Percentiles rank a stretch among this genome's conserved stretches.
Conservation (phyloP, 768 basidiomycete species). For the Collybia sp. region DNA sequence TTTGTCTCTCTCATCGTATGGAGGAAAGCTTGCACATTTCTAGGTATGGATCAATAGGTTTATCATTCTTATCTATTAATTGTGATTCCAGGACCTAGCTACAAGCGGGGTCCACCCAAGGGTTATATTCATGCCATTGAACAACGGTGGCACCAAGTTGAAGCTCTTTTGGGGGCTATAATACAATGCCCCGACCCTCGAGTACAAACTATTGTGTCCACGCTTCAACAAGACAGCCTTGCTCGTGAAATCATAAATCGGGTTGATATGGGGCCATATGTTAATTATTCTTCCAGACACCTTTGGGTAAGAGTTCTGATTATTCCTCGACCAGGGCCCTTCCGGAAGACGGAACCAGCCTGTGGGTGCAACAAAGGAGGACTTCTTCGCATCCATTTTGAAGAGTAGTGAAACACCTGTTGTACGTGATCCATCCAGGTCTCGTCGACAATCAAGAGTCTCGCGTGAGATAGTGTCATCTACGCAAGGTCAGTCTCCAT, state of each 20-base stretch:
- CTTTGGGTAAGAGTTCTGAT: conserved; percentile 3
- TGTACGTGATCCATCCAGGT: conserved; percentile 51
- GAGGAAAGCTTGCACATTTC: conserved; percentile 56
- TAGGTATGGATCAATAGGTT: conserved; percentile 31
- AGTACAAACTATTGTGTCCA: conserved; percentile 56
- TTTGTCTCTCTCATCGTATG: conserved; percentile 13
- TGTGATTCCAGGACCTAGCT: conserved; percentile 55
- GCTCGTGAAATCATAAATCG: conserved; percentile 73
- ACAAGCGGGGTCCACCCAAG: conserved; percentile 82
- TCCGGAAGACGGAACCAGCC: conserved; percentile 61
- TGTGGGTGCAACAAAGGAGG: conserved; percentile 65
- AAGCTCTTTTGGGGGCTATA: conserved; percentile 81
- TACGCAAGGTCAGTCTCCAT: conserved; percentile 39
- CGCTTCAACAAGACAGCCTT: conserved; percentile 67
- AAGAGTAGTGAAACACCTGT: conserved; percentile 46
- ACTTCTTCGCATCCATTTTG: conserved; percentile 73
- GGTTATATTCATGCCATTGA: conserved; percentile 94
- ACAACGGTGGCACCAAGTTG: conserved; percentile 88
- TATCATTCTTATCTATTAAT: neutral
- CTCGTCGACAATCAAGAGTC: conserved; percentile 69
- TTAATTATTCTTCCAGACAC: conserved; percentile 25
- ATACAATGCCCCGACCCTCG: conserved; percentile 66
- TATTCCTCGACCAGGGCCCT: conserved; percentile 45
- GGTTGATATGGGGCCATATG: conserved; percentile 80
- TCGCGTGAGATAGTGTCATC: conserved; percentile 80